Evolutionary conservation across 169 alveolate species (phyloP).

Genomic region (Cryptosporidium ubiquitum): DNA sequence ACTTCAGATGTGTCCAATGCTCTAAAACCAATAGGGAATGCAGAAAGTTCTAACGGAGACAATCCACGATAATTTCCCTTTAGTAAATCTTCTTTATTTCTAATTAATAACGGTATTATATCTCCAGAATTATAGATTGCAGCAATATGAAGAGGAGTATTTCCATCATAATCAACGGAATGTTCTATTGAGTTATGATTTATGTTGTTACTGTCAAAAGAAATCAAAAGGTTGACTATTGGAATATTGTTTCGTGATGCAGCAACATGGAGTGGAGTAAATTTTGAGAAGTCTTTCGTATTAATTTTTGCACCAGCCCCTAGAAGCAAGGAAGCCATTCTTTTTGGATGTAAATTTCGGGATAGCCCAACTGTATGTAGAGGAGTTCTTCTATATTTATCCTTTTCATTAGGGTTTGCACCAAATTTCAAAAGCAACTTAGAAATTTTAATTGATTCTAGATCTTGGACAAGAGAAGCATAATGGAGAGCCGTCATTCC

Average conservation of each 20-base stretch:
- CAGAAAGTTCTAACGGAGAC: slow-evolving; percentile 54
- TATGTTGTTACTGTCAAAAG: neutral
- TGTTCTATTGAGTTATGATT: slow-evolving; percentile 16
- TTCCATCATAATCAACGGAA: slow-evolving; percentile 41
- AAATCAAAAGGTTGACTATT: slow-evolving; percentile 20
- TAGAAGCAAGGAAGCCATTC: slow-evolving; percentile 19
- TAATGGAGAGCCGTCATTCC: slow-evolving; percentile 71
- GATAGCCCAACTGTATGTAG: slow-evolving; percentile 54
- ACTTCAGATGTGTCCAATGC: slow-evolving; percentile 32
- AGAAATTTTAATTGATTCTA: slow-evolving; percentile 51
- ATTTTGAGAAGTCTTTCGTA: slow-evolving; percentile 31
- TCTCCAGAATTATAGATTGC: slow-evolving; percentile 68
- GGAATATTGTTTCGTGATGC: slow-evolving; percentile 65
- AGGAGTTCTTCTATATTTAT: slow-evolving; percentile 54
- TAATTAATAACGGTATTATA: slow-evolving; percentile 27
- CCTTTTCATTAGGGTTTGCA: slow-evolving; percentile 62
- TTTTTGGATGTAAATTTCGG: slow-evolving; percentile 59
- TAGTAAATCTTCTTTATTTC: slow-evolving; percentile 12
- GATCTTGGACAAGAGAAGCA: slow-evolving; percentile 44
- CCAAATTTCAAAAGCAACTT: slow-evolving; percentile 44
- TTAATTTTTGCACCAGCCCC: slow-evolving; percentile 27
- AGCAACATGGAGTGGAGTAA: slow-evolving; percentile 70
- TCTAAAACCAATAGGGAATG: slow-evolving; percentile 68
- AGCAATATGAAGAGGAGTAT: slow-evolving; percentile 73
- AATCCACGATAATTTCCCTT: slow-evolving; percentile 35